Conservation (phyloP, 306 rosid genomes). For the Vigna hirtella region DNA sequence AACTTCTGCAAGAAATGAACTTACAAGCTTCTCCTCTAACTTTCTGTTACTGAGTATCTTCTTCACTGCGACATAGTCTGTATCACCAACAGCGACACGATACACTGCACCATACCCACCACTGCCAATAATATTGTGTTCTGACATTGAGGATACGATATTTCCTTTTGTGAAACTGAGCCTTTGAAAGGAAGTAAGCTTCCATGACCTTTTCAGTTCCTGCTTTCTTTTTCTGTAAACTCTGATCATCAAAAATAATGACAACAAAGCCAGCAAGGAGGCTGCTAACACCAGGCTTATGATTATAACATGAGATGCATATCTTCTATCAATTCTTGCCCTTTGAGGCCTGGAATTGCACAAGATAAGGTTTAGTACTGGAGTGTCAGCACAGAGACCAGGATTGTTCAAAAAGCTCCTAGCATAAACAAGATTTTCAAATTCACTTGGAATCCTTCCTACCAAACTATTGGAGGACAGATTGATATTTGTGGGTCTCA, state of each 20-base stretch:
- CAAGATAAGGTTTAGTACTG: slow-evolving; percentile 40
- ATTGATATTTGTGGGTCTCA: slow-evolving; percentile 37
- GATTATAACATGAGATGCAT: slow-evolving; percentile 56
- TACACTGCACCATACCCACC: slow-evolving; percentile 88
- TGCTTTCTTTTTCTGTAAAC: slow-evolving; percentile 46
- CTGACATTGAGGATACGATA: slow-evolving; percentile 62
- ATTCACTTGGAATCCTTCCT: slow-evolving; percentile 59
- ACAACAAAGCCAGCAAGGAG: slow-evolving; percentile 36
- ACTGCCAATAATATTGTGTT: slow-evolving; percentile 65
- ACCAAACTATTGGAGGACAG: slow-evolving; percentile 59
- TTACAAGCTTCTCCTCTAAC: slow-evolving; percentile 66
- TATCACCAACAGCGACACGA: slow-evolving; percentile 54
- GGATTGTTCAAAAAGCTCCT: slow-evolving; percentile 75
- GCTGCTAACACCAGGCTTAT: slow-evolving; percentile 42
- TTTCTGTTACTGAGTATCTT: slow-evolving; percentile 61
- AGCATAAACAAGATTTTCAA: slow-evolving; percentile 52
- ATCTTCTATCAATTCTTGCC: slow-evolving; percentile 39
- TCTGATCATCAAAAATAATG: slow-evolving; percentile 42
- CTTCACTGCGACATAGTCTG: slow-evolving; percentile 70
- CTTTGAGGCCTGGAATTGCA: slow-evolving; percentile 49
- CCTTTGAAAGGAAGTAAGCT: slow-evolving; percentile 72
- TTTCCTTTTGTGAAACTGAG: slow-evolving; percentile 63
- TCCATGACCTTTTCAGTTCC: slow-evolving; percentile 60
- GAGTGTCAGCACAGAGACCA: slow-evolving; percentile 61
- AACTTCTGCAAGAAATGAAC: slow-evolving; percentile 77